Evolutionary conservation across 176 grass and related monocot genomes (phyloP).

Genomic region (Elaeis guineensis): DNA sequence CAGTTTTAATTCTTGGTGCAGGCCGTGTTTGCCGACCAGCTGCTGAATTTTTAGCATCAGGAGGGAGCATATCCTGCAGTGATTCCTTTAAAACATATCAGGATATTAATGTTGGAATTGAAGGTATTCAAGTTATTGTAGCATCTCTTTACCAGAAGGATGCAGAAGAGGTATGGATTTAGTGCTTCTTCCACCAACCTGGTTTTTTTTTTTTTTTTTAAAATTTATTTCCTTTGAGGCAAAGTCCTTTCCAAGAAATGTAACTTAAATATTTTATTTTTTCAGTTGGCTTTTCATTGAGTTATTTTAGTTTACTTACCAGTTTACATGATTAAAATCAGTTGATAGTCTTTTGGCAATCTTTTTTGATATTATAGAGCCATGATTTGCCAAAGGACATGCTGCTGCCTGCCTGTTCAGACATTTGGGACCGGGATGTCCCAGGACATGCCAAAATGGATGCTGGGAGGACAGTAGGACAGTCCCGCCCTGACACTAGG

Average conservation of each 20-base stretch:
- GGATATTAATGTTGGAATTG: constrained; percentile 12
- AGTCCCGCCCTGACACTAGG: too few relatives aligned
- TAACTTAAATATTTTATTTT: neutral
- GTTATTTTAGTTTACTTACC: too few relatives aligned
- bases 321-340: too few relatives aligned
- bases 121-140: constrained; percentile 64
- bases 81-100: neutral
- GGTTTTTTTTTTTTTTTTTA: neutral
- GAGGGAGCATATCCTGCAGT: constrained; percentile 6
- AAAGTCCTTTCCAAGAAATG: neutral
- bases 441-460: too few relatives aligned
- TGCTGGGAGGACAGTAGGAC: too few relatives aligned
- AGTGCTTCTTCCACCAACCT: neutral
- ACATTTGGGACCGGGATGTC: too few relatives aligned
- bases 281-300: too few relatives aligned
- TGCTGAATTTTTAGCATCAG: constrained; percentile 68
- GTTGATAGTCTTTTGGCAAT: too few relatives aligned
- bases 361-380: too few relatives aligned
- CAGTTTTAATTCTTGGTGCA: constrained; percentile 89
- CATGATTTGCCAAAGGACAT: too few relatives aligned
- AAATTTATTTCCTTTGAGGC: too few relatives aligned
- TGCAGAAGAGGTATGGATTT: constrained; percentile 58
- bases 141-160: constrained; percentile 79
- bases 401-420: too few relatives aligned
- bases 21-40: constrained; percentile 85